Base-by-base conservation (phyloP, 345 rosid genomes). In the Moricandia moricandioides region DNA sequence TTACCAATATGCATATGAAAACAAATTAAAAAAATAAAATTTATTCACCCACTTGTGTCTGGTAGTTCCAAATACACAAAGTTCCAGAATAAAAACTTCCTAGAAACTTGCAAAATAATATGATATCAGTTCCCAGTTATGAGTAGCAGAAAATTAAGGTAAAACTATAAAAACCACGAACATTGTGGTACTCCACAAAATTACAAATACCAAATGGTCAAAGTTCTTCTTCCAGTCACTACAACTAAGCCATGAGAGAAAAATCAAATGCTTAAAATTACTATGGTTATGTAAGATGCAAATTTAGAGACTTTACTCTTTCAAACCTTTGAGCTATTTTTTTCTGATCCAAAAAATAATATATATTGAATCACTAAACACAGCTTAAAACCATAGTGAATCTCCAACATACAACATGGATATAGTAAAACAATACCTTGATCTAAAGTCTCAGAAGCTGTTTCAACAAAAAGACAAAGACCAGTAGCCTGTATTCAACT, bases 291-390 rank as follows among this genome's bases (percentile, higher is more conserved):
- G 49, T 40, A 40, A 6, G 14, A 77, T 87, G 95, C 12, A 89
- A 82, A 81, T 89, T 89, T 11, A 86, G 83, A 13, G 86, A 88
- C 70, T 86, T 89, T 47, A 86, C 95, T 79, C 90, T 76, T 51
- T 86, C 90, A 9, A 87, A 89, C 67, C 81, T 62, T 60, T 86
- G 85, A 65, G 83, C 79, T 34, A 88, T 54, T 76, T 84, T 74
- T 58, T 72, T 88, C 92, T 89, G 87, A 75, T 79, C 65, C 83
- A 67, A 11, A 47, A 45, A 16, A 29, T 3, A 14, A 49, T 54
- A 45, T n/a, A n/a, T n/a, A n/a, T n/a, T n/a, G 73, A 13, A 40
- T 12, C 11, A n/a, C n/a, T 39, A 70, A 35, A 58, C 67, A 62
- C 33, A 67, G 33, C 40, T 0, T 14, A 24, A 37, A 43, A 71